Evolutionary conservation across 257 asterid species (phyloP), one percentile per base, ranked within the genome.

Genomic region (Paulownia fortunei): DNA sequence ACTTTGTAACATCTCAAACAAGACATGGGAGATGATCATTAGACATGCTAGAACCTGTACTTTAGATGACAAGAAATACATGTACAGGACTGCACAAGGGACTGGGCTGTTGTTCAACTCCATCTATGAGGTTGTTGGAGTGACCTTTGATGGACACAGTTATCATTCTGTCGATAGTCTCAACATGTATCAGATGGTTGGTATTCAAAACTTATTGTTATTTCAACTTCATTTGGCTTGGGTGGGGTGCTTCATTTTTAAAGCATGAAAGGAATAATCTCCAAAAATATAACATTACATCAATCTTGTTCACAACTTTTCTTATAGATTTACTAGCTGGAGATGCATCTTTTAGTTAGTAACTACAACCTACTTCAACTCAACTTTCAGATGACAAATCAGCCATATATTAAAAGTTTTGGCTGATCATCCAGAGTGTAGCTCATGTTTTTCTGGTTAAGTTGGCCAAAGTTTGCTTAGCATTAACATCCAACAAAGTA

Each of bases 21-120:
- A 78, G 86, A 72, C 59, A 64, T 93, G 98, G 98, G 86, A 83
- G 56, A 75, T 82, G 32, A 88, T 93, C 42, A 65, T 85, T 4
- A 44, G 19, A 10, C 98, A 93, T 65, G 97, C 94, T n/a, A 55
- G 0, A 3, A 77, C 83, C 4, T 91, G 96, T 69, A 67, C 6
- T 10, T 46, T 89, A 54, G 97, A 92, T 42, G 87, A 86, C 68
- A 83, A 81, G 30, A 88, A 70, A 32, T 88, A 86, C 81, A 7
- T 79, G 34, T 92, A 80, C 56, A 74, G 46, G 23, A 59, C 79
- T 9, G 85, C 60, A 6, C 80, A 79, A 47, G 88, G 89, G 47
- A 76, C 77, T 21, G 62, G 49, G 42, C 83, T 92, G 44, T 32
- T 89, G 27, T 83, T 92, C 61, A 82, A 91, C 82, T 84, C 91